phyloP scores from a whole-genome alignment of 208 protist species.

The Trypanosoma vivax region DNA sequence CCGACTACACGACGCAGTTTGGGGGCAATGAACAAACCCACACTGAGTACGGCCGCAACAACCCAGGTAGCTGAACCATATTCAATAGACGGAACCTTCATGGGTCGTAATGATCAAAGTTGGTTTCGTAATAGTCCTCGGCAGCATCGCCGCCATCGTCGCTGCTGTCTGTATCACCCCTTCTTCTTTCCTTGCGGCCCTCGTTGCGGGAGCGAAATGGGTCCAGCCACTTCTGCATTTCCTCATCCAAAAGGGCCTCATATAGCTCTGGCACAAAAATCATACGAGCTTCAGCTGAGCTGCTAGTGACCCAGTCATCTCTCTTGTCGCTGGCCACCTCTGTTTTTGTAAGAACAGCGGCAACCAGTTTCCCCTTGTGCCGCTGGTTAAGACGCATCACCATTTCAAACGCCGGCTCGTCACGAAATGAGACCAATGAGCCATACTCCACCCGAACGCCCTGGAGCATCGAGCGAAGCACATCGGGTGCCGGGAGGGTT shows the following conservation, averaged over 20 bases:
- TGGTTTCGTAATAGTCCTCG: conserved; percentile 4
- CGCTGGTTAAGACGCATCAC: conserved; percentile 35
- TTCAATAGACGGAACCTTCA: too few species aligned
- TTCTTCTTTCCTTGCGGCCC: background rate
- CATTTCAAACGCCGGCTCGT: conserved; percentile 35
- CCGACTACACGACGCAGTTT: too few species aligned
- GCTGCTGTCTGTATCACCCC: conserved; percentile 1
- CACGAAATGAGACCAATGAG: conserved; percentile 29
- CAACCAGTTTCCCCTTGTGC: conserved; percentile 17
- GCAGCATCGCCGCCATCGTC: conserved; percentile 14
- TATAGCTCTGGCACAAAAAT: conserved; percentile 26
- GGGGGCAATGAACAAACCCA: too few species aligned
- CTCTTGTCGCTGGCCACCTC: background rate
- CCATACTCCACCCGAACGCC: conserved; percentile 26
- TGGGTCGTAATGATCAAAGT: too few species aligned
- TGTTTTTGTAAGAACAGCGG: conserved; percentile 10
- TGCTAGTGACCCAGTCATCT: background rate
- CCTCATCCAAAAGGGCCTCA: conserved; percentile 19
- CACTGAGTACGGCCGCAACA: too few species aligned
- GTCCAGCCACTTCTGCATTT: conserved; percentile 39
- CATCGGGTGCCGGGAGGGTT: conserved; percentile 4
- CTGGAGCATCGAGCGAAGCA: conserved; percentile 9
- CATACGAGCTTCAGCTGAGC: background rate
- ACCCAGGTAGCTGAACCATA: too few species aligned
- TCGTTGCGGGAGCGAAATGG: conserved; percentile 19